Evolutionary conservation across 108 stramenopile genomes (phyloP).

Genomic region (Cylindrotheca fusiformis): DNA sequence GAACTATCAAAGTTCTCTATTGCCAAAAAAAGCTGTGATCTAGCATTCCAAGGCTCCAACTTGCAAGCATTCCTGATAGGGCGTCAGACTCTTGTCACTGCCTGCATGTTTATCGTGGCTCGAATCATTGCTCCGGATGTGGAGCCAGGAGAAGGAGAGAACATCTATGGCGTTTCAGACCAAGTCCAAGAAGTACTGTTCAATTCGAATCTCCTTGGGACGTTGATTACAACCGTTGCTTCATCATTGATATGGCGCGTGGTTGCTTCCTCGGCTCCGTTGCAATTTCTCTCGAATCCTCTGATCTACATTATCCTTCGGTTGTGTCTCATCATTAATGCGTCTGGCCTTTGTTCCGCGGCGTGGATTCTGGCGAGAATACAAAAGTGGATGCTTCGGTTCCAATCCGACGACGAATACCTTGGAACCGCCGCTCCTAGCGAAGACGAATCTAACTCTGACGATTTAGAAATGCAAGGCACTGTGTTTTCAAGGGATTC

Average conservation of each 20-base stretch:
- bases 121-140: conserved; percentile 41
- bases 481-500: background rate
- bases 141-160: conserved; percentile 15
- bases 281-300: conserved; percentile 54
- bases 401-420: conserved; percentile 29
- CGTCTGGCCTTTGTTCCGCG: conserved; percentile 47
- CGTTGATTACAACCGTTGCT: conserved; percentile 54
- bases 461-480: background rate
- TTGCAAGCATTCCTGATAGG: conserved; percentile 64
- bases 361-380: conserved; percentile 36
- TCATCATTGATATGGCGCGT: conserved; percentile 56
- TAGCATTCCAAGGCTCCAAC: conserved; percentile 55
- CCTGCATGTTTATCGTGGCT: conserved; percentile 56
- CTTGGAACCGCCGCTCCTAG: no score
- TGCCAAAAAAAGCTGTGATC: conserved; percentile 48
- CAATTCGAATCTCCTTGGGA: conserved; percentile 52
- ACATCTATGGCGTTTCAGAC: conserved; percentile 48
- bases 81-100: conserved; percentile 49
- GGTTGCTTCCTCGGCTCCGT: conserved; percentile 47
- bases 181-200: conserved; percentile 44
- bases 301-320: conserved; percentile 46
- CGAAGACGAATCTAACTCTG: background rate
- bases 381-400: conserved; percentile 22
- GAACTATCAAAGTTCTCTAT: conserved; percentile 37
- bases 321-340: conserved; percentile 46